Evolutionary conservation across 352 stramenopile genomes (phyloP).

Genomic region (Pythium aquatile): DNA sequence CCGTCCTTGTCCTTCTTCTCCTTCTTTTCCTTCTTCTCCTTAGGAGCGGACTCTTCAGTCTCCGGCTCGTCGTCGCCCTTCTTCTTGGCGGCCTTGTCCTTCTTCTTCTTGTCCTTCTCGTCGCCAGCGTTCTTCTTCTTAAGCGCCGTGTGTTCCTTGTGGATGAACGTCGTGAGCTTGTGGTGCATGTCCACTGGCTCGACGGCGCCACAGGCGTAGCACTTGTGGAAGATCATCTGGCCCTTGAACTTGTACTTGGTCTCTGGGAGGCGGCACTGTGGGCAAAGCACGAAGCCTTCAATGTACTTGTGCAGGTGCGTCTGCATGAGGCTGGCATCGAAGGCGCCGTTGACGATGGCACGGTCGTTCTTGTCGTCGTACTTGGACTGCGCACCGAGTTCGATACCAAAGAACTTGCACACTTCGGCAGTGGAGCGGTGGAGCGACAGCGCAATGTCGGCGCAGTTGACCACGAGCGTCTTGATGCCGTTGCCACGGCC

Average conservation of each 20-base stretch:
- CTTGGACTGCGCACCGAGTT: conserved; percentile 98
- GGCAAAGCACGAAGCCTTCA: conserved; percentile 98
- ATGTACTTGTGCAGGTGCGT: conserved; percentile 98
- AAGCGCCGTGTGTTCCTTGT: conserved; percentile 93
- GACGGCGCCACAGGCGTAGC: conserved; percentile 96
- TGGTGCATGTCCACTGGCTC: conserved; percentile 98
- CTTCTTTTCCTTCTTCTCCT: conserved; percentile 67
- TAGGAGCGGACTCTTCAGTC: conserved; percentile 57
- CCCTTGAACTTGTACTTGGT: conserved; percentile 99
- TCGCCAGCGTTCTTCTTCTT: conserved; percentile 86
- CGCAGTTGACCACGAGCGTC: conserved; percentile 98
- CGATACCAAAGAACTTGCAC: conserved; percentile 99
- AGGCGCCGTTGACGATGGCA: conserved; percentile 96
- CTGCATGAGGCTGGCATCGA: conserved; percentile 93
- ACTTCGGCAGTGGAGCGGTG: conserved; percentile 95
- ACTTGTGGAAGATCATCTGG: conserved; percentile 97
- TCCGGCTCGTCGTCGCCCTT: conserved; percentile 57
- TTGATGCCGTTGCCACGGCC: conserved; percentile 99
- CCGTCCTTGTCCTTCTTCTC: conserved; percentile 61
- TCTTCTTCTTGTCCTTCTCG: conserved; percentile 80
- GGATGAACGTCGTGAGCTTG: conserved; percentile 97
- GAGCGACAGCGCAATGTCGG: conserved; percentile 91
- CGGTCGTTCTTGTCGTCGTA: conserved; percentile 95
- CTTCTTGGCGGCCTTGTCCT: conserved; percentile 65
- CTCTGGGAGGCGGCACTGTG: conserved; percentile 95